phyloP scores from a whole-genome alignment of 192 early-diverging fungal species.

The Pilaira anomala region DNA sequence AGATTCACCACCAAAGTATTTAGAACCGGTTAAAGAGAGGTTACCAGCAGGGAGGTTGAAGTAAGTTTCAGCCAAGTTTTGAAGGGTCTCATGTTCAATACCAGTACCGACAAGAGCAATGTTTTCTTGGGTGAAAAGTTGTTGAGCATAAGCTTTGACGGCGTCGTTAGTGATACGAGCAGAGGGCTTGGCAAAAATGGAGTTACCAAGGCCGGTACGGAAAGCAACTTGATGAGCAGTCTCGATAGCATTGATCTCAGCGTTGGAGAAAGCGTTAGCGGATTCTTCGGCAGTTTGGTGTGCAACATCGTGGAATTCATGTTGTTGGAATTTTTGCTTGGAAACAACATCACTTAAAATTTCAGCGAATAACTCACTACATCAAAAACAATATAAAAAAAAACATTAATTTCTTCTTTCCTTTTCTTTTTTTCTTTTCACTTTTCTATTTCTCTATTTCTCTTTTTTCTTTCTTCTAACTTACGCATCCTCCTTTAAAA shows the following conservation, averaged over 20 bases:
- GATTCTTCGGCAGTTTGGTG: constrained; percentile 64
- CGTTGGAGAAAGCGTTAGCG: constrained; percentile 56
- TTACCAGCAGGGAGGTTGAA: constrained; percentile 41
- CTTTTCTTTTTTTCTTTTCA: not conserved
- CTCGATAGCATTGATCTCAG: constrained; percentile 68
- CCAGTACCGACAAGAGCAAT: constrained; percentile 86
- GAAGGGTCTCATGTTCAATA: constrained; percentile 70
- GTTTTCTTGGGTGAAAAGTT: constrained; percentile 67
- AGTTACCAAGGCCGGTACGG: constrained; percentile 93
- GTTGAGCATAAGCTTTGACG: constrained; percentile 70
- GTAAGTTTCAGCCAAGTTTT: constrained; percentile 59
- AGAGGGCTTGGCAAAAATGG: constrained; percentile 76
- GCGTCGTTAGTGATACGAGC: constrained; percentile 62
- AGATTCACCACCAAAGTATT: constrained; percentile 84
- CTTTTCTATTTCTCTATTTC: not conserved
- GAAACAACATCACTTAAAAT: constrained; percentile 75
- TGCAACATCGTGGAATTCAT: constrained; percentile 80
- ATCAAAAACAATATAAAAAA: too few relatives aligned
- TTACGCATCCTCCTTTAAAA: constrained; percentile 86
- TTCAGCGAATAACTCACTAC: constrained; percentile 77
- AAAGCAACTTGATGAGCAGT: constrained; percentile 88
- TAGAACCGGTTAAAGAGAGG: constrained; percentile 37
- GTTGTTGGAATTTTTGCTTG: constrained; percentile 75
- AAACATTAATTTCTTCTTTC: not conserved
- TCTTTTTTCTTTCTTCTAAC: constrained; percentile 26